Conservation (phyloP, 768 basidiomycete species). For the Boletus rubropictus region DNA sequence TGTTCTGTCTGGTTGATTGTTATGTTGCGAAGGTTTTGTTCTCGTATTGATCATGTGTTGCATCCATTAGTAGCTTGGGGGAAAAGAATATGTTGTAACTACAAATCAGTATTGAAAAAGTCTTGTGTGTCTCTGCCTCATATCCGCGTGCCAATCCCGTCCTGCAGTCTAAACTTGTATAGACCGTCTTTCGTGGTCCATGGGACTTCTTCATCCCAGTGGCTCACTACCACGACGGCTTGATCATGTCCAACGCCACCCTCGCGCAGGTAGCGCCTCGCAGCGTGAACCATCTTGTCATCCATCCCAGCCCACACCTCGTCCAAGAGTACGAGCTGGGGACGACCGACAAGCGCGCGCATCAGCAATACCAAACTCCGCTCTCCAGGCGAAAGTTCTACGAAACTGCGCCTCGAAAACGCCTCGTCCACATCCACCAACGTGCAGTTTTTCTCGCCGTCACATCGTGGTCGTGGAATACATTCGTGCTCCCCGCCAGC, state of each 20-base stretch:
- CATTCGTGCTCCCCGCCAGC: neutral
- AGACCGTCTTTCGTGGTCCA: constrained; percentile 61
- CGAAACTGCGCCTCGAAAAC: constrained; percentile 53
- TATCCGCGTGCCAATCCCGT: constrained; percentile 26
- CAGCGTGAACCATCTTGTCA: constrained; percentile 62
- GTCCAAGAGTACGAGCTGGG: constrained; percentile 77
- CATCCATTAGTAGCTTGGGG: neutral
- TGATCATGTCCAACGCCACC: constrained; percentile 51
- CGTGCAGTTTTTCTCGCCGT: too few relatives aligned
- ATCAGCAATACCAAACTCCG: constrained; percentile 80
- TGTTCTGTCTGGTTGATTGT: constrained; percentile 5
- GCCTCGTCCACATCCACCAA: constrained; percentile 21
- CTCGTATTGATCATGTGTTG: neutral
- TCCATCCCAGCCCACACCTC: constrained; percentile 96
- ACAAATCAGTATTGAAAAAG: neutral
- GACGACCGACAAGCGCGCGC: constrained; percentile 74
- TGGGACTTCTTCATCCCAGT: constrained; percentile 90
- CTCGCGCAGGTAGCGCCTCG: constrained; percentile 54
- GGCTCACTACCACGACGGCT: constrained; percentile 80
- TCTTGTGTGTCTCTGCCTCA: neutral
- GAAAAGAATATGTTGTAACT: neutral
- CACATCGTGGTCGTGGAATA: neutral
- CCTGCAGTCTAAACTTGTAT: constrained; percentile 32
- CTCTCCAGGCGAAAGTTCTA: constrained; percentile 61
- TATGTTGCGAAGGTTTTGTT: neutral